Evolutionary conservation across 805 yeast species (phyloP).

Genomic region (Brettanomyces sp.): DNA sequence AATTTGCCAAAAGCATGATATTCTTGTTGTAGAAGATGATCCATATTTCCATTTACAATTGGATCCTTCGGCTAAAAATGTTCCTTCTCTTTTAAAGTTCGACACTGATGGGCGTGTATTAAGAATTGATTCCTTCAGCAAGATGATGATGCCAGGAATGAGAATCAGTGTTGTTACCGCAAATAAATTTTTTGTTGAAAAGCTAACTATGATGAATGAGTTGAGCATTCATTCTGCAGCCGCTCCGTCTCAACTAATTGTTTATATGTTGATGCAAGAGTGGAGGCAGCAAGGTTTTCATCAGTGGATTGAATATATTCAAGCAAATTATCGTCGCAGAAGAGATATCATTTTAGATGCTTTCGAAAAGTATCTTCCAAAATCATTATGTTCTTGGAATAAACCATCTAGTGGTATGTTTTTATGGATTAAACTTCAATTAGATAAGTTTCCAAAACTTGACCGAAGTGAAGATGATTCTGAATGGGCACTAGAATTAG

Average conservation of each 20-base stretch:
- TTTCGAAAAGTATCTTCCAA: constrained; percentile 37
- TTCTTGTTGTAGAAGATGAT: constrained; percentile 74
- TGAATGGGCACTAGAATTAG: constrained; percentile 24
- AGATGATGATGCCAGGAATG: constrained; percentile 70
- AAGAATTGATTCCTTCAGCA: constrained; percentile 71
- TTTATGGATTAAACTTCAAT: constrained; percentile 32
- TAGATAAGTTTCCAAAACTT: constrained; percentile 28
- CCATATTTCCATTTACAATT: constrained; percentile 75
- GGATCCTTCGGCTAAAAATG: constrained; percentile 37
- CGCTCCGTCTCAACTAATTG: constrained; percentile 59
- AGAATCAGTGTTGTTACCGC: constrained; percentile 69
- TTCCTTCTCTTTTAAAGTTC: constrained; percentile 57
- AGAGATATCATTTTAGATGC: constrained; percentile 50
- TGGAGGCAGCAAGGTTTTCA: constrained; percentile 58
- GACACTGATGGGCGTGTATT: constrained; percentile 74
- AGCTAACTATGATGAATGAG: constrained; percentile 51
- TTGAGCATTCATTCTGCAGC: constrained; percentile 66
- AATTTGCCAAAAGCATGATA: constrained; percentile 56
- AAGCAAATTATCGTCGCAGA: constrained; percentile 54
- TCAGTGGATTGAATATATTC: constrained; percentile 59
- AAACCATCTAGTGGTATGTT: constrained; percentile 39
- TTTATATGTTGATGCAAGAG: constrained; percentile 46
- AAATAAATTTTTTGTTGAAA: constrained; percentile 44
- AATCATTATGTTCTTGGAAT: constrained; percentile 31
- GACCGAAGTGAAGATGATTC: constrained; percentile 29